These are phyloP conservation scores for Boletus rubescentipes DNA, from an alignment of 768 basidiomycete species.

Conservation along the genomic window DNA sequence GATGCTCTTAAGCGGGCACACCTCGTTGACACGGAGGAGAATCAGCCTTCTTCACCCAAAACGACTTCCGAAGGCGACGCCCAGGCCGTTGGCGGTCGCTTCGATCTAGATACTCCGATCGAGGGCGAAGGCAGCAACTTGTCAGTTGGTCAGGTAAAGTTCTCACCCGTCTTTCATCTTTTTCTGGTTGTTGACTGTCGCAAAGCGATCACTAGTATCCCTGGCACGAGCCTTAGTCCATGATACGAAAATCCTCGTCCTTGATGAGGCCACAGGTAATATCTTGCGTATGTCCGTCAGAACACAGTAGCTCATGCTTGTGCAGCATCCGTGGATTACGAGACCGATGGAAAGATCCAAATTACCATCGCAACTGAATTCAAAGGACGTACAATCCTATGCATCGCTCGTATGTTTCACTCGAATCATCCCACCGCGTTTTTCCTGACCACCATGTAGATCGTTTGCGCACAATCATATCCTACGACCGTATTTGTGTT, in stretches of 20 bases:
- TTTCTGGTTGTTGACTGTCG: constrained; percentile 33
- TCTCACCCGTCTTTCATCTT: neutral
- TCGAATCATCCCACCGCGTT: neutral
- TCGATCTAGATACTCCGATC: constrained; percentile 79
- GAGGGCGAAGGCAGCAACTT: constrained; percentile 88
- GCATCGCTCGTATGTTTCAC: constrained; percentile 72
- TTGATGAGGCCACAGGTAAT: constrained; percentile 85
- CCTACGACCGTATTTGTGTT: constrained; percentile 87
- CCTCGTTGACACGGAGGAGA: constrained; percentile 58
- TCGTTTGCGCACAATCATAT: constrained; percentile 82
- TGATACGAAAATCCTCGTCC: constrained; percentile 76
- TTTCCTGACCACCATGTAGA: constrained; percentile 42
- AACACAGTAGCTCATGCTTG: neutral
- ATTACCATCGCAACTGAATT: constrained; percentile 86
- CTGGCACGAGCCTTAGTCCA: constrained; percentile 89
- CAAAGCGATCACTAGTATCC: constrained; percentile 77
- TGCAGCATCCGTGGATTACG: constrained; percentile 81
- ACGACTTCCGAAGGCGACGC: constrained; percentile 39
- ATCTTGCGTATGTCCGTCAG: neutral
- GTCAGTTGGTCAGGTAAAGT: constrained; percentile 55
- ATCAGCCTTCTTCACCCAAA: constrained; percentile 24
- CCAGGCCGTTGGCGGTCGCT: constrained; percentile 46
- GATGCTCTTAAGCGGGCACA: constrained; percentile 86
- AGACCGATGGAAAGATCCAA: constrained; percentile 90
- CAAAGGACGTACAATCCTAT: constrained; percentile 78